Base-by-base conservation (phyloP, 257 asterid genomes). In the Solanum medicagineum region DNA sequence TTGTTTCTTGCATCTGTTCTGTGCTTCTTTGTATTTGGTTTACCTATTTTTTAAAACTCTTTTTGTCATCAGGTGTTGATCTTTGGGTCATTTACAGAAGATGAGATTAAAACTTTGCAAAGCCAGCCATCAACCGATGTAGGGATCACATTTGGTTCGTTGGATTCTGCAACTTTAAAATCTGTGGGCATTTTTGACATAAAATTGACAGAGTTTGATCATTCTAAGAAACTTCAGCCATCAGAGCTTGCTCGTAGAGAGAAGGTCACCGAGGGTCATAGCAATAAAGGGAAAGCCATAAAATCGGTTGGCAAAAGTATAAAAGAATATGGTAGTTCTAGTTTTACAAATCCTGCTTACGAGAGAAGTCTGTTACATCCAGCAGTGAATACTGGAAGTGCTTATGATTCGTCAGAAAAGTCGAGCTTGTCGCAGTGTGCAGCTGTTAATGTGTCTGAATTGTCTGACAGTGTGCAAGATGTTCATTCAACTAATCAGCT, bases 21-120 rank as follows among this genome's bases (percentile, higher is more conserved):
- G 44, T n/a, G 60, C 20, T 45, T 22, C n/a, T 26, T 16, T 53
- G 17, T 79, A 79, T 79, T 53, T 53, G 83, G 47, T 77, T 83
- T 49, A 53, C 66, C 40, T 32, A 68, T 4, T 68, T 1, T 32
- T 69, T 0, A 2, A 0, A 59, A 70, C 80, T 36, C 55, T 54
- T 69, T 73, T 53, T 84, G 17, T 84, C 84, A 85, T 87, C 91
- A 94, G 98, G 91, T 92, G 90, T 75, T 94, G 81, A 88, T 90
- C 84, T 94, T 93, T 89, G 98, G 98, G 85, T 93, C 98, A 81
- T 94, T 94, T 87, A 92, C 98, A 22, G 97, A 93, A 88, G 97
- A 94, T 59, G 98, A 94, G 90, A 84, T 90, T 90, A 93, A 86
- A 89, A 87, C 91, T 87, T 87, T 94, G 88, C 89, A 90, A 79